phyloP scores from a whole-genome alignment of 805 yeast species.

The Spathaspora boniae region DNA sequence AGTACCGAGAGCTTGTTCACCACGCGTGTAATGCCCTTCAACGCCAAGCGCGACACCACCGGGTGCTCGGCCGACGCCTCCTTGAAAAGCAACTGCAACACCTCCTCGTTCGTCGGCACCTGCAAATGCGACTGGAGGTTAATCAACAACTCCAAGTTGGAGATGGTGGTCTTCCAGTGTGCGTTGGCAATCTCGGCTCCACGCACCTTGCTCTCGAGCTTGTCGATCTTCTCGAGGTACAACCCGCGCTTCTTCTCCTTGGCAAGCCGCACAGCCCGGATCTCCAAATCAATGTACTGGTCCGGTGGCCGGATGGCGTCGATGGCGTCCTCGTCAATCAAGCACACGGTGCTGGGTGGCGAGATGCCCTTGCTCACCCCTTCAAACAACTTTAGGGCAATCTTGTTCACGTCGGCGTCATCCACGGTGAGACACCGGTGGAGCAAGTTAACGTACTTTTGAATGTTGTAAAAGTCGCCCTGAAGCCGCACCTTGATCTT shows the following conservation, averaged over 20 bases:
- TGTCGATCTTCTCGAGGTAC: constrained; percentile 38
- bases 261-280: constrained; percentile 57
- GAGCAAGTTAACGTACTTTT: constrained; percentile 45
- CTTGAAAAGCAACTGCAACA: constrained; percentile 42
- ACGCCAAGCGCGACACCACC: constrained; percentile 52
- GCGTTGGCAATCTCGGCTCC: constrained; percentile 22
- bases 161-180: constrained; percentile 57
- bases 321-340: constrained; percentile 43
- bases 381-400: constrained; percentile 52
- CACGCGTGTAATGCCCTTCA: constrained; percentile 57
- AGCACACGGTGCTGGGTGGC: constrained; percentile 42
- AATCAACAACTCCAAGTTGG: constrained; percentile 48
- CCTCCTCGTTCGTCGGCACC: constrained; percentile 36
- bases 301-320: constrained; percentile 62
- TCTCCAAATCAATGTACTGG: constrained; percentile 50
- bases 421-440: constrained; percentile 56
- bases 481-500: constrained; percentile 57
- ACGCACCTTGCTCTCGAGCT: constrained; percentile 38
- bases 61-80: constrained; percentile 67
- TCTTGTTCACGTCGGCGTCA: constrained; percentile 48
- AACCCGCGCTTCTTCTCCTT: constrained; percentile 53
- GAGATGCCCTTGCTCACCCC: constrained; percentile 24
- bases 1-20: constrained; percentile 43
- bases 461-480: constrained; percentile 53
- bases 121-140: constrained; percentile 55